Base-by-base conservation (phyloP, 2,329 filamentous ascomycete genomes). In the Cladophialophora yegresii region DNA sequence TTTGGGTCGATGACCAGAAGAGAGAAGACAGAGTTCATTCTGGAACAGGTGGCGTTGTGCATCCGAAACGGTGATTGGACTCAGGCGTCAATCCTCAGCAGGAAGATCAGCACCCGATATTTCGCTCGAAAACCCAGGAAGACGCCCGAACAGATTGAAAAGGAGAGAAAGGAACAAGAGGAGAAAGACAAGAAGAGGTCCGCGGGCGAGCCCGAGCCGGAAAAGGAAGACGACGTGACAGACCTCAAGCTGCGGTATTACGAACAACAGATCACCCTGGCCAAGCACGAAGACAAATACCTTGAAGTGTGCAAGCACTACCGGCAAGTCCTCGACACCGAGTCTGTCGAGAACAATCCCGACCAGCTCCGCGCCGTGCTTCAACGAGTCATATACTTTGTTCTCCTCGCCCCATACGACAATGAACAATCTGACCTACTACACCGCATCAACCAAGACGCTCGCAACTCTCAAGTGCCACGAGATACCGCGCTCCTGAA, bases 231-330 rank as follows among this genome's bases (percentile, higher is more conserved):
- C 62, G 93, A 98, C 78, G 93, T 96, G 56, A 98, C 95, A 55
- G 95, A 98, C 76, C 81, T 99, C 71, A 99, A 99, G 84, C 84
- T 99, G 71, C 87, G 87, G 70, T 99, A 92, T 81, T 99, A 97
- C 80, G 93, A 97, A 80, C 95, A 98, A 77, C 95, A 99, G 80
- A 96, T 99, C 74, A 89, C 87, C 54, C 83, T 99, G 59, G 91
- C 95, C 62, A 98, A 97, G 84, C 93, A 99, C 73, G 95, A 99
- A 70, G 87, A 92, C 81, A 97, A 96, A 79, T 99, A 99, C 74
- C 87, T 99, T 36, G 93, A 98, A 69, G 93, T 89, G 36, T 99
- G 95, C 87, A 99, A 99, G 81, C 88, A 99, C 80, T 99, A 98
- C 82, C 86, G 95, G 76, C 93, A 98, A 76, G 93, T 99, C 4